Base-by-base conservation (phyloP, 176 grass and related monocot genomes). In the Oryza longistaminata region DNA sequence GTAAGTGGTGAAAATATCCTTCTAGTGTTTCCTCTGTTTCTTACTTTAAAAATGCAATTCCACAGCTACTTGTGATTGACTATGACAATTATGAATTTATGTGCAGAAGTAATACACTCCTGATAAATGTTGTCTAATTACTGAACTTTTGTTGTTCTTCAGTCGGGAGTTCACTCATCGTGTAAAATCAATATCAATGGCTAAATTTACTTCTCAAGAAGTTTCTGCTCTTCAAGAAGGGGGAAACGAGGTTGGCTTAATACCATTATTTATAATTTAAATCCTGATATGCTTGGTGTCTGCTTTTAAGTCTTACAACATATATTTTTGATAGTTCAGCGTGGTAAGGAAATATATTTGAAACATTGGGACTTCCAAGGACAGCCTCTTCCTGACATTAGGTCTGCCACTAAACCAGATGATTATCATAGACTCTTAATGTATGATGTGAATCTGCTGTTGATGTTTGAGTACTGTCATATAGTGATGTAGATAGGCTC, bases 101-200 rank as follows among this genome's bases (percentile, higher is more conserved):
- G 27, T 7, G 17, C 13, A 61, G 5, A 58, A 62, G 9, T 62
- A 24, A 62, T 62, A 62, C 24, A 62, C 58, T 62, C 7, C 58
- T 62, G 58, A 24, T 24, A 62, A 62, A 11, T 61, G 29, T 12
- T 17, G 35, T 34, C 50, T 22, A 21, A 77, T 9, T 89, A 45
- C 58, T 89, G 75, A 80, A 55, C 34, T 44, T 29, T 7, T 17
- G 5, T 43, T 58, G 46, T 68, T 31, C 60, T 72, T 81, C 73
- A 93, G 91, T 65, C 91, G 91, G 15, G 91, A 93, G 48, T 93
- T 93, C 77, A 93, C 88, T 43, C 91, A 93, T 74, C 88, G 91
- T 35, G 91, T 93, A 34, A 93, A 93, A 68, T 93, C 91, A 37
- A 90, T 93, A 87, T 93, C 91, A 24, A 85, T 93, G 91, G 88